These are phyloP conservation scores for Calonectria ilicicola DNA, from an alignment of 2,329 filamentous ascomycete species.

Conservation along the genomic window DNA sequence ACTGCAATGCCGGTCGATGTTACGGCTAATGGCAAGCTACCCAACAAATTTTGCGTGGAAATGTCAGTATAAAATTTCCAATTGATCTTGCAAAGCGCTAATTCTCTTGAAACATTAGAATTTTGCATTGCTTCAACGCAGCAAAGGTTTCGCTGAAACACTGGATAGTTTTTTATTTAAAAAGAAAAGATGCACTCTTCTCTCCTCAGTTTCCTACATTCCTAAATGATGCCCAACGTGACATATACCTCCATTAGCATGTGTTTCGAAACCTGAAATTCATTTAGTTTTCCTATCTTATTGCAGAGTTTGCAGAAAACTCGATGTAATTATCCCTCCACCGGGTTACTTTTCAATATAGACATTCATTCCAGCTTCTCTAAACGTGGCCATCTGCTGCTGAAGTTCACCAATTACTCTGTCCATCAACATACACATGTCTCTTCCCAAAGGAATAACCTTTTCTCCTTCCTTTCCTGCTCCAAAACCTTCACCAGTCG, in stretches of 20 bases:
- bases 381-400: conserved; percentile 20
- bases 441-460: conserved; percentile 21
- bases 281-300: too few relatives aligned
- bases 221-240: too few relatives aligned
- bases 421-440: conserved; percentile 24
- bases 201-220: too few relatives aligned
- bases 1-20: neutral
- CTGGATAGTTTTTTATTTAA: too few relatives aligned
- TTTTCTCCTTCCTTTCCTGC: conserved; percentile 20
- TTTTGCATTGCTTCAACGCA: neutral
- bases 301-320: too few relatives aligned
- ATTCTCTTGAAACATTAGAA: neutral
- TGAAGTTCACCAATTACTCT: conserved; percentile 6
- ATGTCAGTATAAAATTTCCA: neutral
- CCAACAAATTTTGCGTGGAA: neutral
- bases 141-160: neutral
- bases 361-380: conserved; percentile 14
- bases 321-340: too few relatives aligned
- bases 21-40: neutral
- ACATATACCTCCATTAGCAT: too few relatives aligned
- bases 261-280: too few relatives aligned
- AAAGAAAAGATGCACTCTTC: too few relatives aligned
- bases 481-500: conserved; percentile 16
- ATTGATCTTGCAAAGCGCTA: neutral
- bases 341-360: conserved; percentile 1